Conservation (phyloP, 1,284 basidiomycete species). For the Melampsora abietis-canadensis region DNA sequence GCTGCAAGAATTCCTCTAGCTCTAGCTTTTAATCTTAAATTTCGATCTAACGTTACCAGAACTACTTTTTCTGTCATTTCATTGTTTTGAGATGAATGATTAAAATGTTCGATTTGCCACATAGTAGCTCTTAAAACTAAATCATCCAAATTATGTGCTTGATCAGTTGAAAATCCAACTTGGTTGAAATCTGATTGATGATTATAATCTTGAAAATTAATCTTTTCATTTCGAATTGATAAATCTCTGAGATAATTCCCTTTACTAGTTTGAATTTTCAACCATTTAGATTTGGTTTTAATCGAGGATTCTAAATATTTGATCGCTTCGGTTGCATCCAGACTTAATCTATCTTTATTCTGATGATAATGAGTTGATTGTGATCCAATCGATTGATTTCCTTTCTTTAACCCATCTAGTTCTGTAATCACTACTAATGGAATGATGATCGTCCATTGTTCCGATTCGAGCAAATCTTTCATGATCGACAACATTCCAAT, state of each 20-base stretch:
- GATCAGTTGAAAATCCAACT: constrained; percentile 29
- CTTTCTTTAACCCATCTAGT: constrained; percentile 81
- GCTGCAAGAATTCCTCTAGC: constrained; percentile 39
- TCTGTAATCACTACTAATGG: constrained; percentile 94
- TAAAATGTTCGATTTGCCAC: constrained; percentile 90
- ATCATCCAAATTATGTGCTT: constrained; percentile 83
- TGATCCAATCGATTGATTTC: constrained; percentile 54
- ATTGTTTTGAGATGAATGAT: constrained; percentile 57
- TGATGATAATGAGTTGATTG: constrained; percentile 56
- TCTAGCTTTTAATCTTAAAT: constrained; percentile 55
- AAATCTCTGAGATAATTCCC: constrained; percentile 89
- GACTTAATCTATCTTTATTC: constrained; percentile 51
- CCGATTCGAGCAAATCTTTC: constrained; percentile 70
- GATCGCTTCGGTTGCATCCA: constrained; percentile 66
- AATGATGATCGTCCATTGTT: constrained; percentile 80
- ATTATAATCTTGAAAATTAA: constrained; percentile 61
- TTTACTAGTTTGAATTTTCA: constrained; percentile 90
- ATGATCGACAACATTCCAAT: constrained; percentile 73
- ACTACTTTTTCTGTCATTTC: constrained; percentile 70
- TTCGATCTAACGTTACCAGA: constrained; percentile 84
- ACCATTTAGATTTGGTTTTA: constrained; percentile 67
- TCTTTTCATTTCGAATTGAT: constrained; percentile 75
- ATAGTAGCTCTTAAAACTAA: constrained; percentile 83
- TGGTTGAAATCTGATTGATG: neutral
- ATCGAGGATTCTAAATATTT: constrained; percentile 70